Evolutionary conservation across 176 grass and related monocot genomes (phyloP), one percentile per base, ranked within the genome.

Genomic region (Cymbopogon citratus): DNA sequence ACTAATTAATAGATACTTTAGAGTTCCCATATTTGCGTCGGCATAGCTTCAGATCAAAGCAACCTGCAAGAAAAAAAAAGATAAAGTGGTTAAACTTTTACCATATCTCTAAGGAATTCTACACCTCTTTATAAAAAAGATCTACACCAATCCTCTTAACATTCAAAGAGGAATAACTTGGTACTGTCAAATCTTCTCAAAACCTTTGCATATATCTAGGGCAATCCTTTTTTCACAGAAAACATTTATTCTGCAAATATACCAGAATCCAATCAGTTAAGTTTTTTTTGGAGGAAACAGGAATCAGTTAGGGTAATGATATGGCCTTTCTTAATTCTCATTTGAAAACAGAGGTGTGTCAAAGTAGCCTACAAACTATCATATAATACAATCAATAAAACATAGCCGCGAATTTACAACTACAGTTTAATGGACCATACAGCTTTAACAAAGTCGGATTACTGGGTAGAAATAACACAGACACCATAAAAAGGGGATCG

Each of bases 61-160:
- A 48, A 33, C 56, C 18, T 77, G 73, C 34, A 74, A 80, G 9
- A 41, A 82, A 71, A 77, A 39, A 12, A 38, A 54, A 73, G 9
- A 39, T 4, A 38, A 54, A 73, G 9, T 35, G 33, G 4, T 56
- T 73, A 63, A 43, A 26, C 19, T 73, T 72, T 52, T 51, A 65
- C 16, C 23, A 26, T 24, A 27, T 46, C 23, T 16, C 39, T 59
- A n/a, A n/a, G 5, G 54, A 59, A 24, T 59, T 24, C 21, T 59
- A 11, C 52, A 57, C 54, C n/a, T 23, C 9, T 59, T 59, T n/a
- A 3, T 3, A 19, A 57, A 71, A 46, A 6, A 71, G 26, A 15
- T 73, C 2, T 44, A 71, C 10, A 46, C 24, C 23, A 26, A 26
- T 26, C 9, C n/a, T n/a, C n/a, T n/a, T 44, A 71, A 71, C 1